Conservation (phyloP, 2,329 filamentous ascomycete species). For the Diaporthe citri region DNA sequence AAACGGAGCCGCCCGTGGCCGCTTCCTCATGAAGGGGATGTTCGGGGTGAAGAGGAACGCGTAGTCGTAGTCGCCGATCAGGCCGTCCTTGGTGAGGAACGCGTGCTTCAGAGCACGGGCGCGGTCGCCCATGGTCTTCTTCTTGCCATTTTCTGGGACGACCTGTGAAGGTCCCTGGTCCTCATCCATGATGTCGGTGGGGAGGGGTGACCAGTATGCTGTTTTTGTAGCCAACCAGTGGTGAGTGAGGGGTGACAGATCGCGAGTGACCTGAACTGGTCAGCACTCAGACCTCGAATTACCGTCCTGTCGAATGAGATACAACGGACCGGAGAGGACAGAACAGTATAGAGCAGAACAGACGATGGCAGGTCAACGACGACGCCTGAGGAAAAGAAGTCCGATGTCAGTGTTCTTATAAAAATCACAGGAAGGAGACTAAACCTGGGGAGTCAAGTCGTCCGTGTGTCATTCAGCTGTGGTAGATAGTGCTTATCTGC, state of each 20-base stretch:
- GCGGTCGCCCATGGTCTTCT: constrained; percentile 49
- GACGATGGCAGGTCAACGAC: background rate
- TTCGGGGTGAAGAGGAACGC: constrained; percentile 86
- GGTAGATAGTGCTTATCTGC: constrained; percentile 29
- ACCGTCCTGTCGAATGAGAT: background rate
- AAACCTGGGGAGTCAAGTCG: background rate
- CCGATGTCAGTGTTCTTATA: constrained; percentile 27
- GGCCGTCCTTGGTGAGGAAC: constrained; percentile 74
- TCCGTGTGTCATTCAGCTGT: constrained; percentile 21
- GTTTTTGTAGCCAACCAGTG: background rate
- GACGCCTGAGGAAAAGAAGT: background rate
- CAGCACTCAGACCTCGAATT: background rate
- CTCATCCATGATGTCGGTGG: constrained; percentile 62
- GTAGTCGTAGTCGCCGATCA: constrained; percentile 92
- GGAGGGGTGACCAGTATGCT: background rate
- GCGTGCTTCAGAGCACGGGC: constrained; percentile 52
- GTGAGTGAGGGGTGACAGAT: background rate
- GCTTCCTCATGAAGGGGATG: constrained; percentile 82
- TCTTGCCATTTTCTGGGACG: constrained; percentile 53
- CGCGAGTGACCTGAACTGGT: background rate
- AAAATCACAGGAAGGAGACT: background rate
- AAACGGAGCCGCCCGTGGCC: constrained; percentile 74
- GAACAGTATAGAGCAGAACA: background rate
- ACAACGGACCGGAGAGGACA: background rate
- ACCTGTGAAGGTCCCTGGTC: constrained; percentile 66